phyloP scores from a whole-genome alignment of 2,329 filamentous ascomycete species.

The Fusarium chuoi region DNA sequence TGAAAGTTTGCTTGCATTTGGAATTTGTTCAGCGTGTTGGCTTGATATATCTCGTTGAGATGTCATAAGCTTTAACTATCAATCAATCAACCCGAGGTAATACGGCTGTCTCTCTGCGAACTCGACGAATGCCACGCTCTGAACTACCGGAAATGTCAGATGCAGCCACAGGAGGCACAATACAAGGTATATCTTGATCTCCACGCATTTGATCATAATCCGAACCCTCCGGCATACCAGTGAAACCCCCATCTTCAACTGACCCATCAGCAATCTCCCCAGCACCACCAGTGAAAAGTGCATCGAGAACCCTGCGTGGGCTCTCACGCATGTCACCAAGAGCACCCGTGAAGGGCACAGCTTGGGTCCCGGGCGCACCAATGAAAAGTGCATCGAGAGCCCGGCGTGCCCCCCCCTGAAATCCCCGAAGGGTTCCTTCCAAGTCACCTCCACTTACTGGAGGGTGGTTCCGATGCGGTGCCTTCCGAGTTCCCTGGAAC shows the following conservation, averaged over 20 bases:
- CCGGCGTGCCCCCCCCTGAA: not conserved
- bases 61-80: not conserved
- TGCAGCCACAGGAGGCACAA: not conserved
- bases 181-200: not conserved
- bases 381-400: not conserved
- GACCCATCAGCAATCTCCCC: not conserved
- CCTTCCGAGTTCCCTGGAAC: not conserved
- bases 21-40: not conserved
- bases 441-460: not conserved
- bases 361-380: not conserved
- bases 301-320: not conserved
- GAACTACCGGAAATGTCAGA: not conserved
- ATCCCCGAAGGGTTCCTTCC: not conserved
- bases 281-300: not conserved
- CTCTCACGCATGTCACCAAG: not conserved
- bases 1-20: too few species aligned
- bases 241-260: not conserved
- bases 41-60: not conserved
- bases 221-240: not conserved
- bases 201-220: not conserved
- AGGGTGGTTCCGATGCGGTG: not conserved
- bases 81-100: not conserved
- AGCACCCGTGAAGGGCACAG: not conserved
- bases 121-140: not conserved
- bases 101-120: not conserved